phyloP scores from a whole-genome alignment of 2,329 filamentous ascomycete species.

The Arthrocladium fulminans region DNA sequence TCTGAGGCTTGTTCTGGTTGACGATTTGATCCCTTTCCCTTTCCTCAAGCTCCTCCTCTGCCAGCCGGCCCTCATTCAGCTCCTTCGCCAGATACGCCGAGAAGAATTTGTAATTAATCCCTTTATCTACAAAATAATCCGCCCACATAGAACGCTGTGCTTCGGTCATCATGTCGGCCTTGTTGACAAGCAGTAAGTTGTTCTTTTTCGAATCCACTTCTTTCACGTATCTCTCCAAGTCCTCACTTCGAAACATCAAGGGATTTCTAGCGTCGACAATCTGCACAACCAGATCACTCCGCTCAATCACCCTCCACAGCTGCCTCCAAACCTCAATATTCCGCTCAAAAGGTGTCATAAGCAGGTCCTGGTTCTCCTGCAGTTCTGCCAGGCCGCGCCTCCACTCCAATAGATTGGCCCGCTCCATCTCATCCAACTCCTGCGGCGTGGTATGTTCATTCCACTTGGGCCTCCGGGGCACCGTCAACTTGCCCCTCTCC shows the following conservation, averaged over 20 bases:
- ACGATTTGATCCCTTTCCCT: slow-evolving; percentile 18
- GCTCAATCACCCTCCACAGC: slow-evolving; percentile 94
- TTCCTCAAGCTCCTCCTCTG: slow-evolving; percentile 43
- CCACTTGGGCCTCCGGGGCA: slow-evolving; percentile 85
- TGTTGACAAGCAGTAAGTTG: slow-evolving; percentile 91
- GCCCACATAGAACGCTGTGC: slow-evolving; percentile 79
- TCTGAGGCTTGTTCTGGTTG: slow-evolving; percentile 15
- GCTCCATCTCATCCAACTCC: slow-evolving; percentile 70
- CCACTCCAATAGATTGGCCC: slow-evolving; percentile 77
- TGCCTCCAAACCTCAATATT: slow-evolving; percentile 98
- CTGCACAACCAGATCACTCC: slow-evolving; percentile 90
- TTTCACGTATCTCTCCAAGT: slow-evolving; percentile 89
- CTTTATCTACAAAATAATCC: slow-evolving; percentile 67
- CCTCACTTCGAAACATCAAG: slow-evolving; percentile 84
- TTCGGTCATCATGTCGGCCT: slow-evolving; percentile 96
- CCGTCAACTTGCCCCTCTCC: slow-evolving; percentile 71
- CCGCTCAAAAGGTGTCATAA: slow-evolving; percentile 96
- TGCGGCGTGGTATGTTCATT: slow-evolving; percentile 73
- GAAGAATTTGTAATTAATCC: slow-evolving; percentile 91
- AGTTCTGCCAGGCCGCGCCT: slow-evolving; percentile 81
- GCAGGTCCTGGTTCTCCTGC: slow-evolving; percentile 83
- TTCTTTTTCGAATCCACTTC: slow-evolving; percentile 80
- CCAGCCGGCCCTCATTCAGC: slow-evolving; percentile 62
- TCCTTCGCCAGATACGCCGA: slow-evolving; percentile 89
- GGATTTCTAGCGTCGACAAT: slow-evolving; percentile 97